Conservation (phyloP, 441 rosid genomes). For the Eruca vesicaria region DNA sequence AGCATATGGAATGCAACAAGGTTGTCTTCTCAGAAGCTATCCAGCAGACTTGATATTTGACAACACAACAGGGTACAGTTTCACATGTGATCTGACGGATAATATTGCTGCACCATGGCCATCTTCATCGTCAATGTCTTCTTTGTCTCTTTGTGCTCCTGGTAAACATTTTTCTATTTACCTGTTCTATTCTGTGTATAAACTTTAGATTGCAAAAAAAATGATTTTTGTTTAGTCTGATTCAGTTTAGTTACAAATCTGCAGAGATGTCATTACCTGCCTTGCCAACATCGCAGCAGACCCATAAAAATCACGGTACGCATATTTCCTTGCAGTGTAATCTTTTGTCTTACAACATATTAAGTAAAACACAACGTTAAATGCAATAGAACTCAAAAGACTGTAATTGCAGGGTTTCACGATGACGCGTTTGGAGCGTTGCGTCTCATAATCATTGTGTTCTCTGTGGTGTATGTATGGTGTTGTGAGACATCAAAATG, state of each 20-base stretch:
- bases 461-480: conserved; percentile 19
- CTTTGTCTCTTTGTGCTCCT: conserved; percentile 91
- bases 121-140: conserved; percentile 74
- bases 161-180: conserved; percentile 49
- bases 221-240: conserved; percentile 12
- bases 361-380: not conserved
- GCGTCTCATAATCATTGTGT: conserved; percentile 5
- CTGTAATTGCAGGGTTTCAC: conserved; percentile 20
- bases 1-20: conserved; percentile 83
- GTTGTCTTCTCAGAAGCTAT: conserved; percentile 92
- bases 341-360: not conserved
- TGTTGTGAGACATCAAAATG: conserved; percentile 28
- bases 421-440: conserved; percentile 1
- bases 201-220: not conserved
- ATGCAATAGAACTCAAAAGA: conserved; percentile 6
- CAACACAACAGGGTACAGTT: conserved; percentile 83
- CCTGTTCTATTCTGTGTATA: not conserved
- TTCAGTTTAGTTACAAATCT: conserved; percentile 21
- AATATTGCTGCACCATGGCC: conserved; percentile 99
- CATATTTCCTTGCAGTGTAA: not conserved
- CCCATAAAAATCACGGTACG: conserved; percentile 65
- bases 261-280: conserved; percentile 98
- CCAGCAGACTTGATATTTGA: conserved; percentile 83
- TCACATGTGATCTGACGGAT: conserved; percentile 92
- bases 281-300: conserved; percentile 77